phyloP scores from a whole-genome alignment of 306 rosid genomes.

The Purshia tridentata region DNA sequence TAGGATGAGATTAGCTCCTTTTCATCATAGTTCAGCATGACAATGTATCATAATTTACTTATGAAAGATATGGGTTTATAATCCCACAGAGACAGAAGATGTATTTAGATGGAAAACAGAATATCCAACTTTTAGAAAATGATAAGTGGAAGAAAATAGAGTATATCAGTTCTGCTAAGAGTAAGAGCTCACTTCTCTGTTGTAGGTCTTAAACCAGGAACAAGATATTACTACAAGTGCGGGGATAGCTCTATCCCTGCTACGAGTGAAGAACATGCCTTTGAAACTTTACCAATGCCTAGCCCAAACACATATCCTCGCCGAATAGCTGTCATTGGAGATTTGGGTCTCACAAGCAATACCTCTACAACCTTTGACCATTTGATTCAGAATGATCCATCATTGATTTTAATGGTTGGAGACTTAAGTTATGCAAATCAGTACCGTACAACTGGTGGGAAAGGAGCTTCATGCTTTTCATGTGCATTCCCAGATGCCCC shows the following conservation, averaged over 20 bases:
- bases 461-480: conserved; percentile 78
- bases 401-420: conserved; percentile 77
- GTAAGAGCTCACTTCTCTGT: conserved; percentile 29
- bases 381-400: conserved; percentile 72
- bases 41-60: neutral
- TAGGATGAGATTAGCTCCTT: neutral
- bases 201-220: conserved; percentile 77
- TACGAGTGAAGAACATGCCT: conserved; percentile 68
- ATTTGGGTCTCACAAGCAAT: conserved; percentile 88
- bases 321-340: conserved; percentile 80
- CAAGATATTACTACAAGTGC: conserved; percentile 71
- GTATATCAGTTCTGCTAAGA: neutral
- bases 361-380: conserved; percentile 78
- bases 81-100: neutral
- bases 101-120: neutral
- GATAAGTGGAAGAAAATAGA: neutral
- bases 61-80: neutral
- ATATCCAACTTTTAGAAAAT: neutral
- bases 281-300: conserved; percentile 57
- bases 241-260: conserved; percentile 80
- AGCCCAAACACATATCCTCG: conserved; percentile 53
- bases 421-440: conserved; percentile 82
- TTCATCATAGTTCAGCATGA: neutral
- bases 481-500: conserved; percentile 89
- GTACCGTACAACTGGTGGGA: conserved; percentile 85